Conservation (phyloP, 192 early-diverging fungal genomes). For the Linnemannia schmuckeri region DNA sequence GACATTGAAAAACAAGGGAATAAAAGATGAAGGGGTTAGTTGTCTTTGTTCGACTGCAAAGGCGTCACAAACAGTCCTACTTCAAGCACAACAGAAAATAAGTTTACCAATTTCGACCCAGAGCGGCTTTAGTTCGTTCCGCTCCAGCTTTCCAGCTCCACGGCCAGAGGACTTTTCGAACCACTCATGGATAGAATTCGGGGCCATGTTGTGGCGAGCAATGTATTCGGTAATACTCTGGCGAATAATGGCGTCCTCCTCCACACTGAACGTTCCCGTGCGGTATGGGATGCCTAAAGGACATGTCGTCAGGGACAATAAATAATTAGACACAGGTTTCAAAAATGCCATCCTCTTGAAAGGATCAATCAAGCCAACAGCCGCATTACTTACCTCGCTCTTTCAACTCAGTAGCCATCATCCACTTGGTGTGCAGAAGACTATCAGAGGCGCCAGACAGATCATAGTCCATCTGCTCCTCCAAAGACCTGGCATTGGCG, state of each 20-base stretch:
- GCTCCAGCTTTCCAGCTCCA: slow-evolving; percentile 1
- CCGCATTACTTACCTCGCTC: slow-evolving; percentile 18
- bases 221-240: slow-evolving; percentile 43
- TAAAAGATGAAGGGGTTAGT: background rate
- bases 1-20: background rate
- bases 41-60: no score
- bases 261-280: slow-evolving; percentile 19
- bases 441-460: slow-evolving; percentile 4
- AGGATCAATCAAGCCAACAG: background rate
- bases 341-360: background rate
- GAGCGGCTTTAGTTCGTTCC: slow-evolving; percentile 33
- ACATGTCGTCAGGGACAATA: background rate
- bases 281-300: slow-evolving; percentile 17
- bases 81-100: background rate
- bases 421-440: slow-evolving; percentile 27
- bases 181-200: slow-evolving; percentile 14
- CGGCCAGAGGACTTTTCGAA: slow-evolving; percentile 7
- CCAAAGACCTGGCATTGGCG: background rate
- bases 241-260: slow-evolving; percentile 27
- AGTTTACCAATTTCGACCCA: slow-evolving; percentile 50
- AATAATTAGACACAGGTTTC: background rate
- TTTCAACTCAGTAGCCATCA: slow-evolving; percentile 37
- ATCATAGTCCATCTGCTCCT: slow-evolving; percentile 23
- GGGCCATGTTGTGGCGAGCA: slow-evolving; percentile 6
- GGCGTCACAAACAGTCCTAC: no score